Evolutionary conservation across 2,329 filamentous ascomycete genomes (phyloP), one percentile per base, ranked within the genome.

Genomic region (Beauveria pseudobassiana): DNA sequence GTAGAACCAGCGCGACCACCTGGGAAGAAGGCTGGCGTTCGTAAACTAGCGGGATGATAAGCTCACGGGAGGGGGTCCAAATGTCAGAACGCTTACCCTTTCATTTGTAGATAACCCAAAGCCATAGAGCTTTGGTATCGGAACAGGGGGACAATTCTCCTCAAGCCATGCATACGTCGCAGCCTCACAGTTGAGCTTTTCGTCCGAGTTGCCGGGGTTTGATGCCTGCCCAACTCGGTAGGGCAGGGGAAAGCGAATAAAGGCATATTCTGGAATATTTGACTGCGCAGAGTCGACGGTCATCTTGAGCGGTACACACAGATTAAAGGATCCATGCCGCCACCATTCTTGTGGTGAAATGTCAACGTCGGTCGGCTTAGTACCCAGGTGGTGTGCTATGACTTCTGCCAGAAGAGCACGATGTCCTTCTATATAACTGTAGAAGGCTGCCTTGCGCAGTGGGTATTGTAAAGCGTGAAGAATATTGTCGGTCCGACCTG

Each of bases 211-310:
- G 8, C 74, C 76, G 9, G 64, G 64, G 18, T 73, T 3, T 20
- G 49, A 61, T n/a, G 59, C 61, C 58, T 78, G 76, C 16, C 75
- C 76, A 7, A 76, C 64, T 54, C 72, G 73, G 64, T 72, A 72
- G 34, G 71, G 72, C 63, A 74, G 62, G 57, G 74, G 68, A 58
- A 72, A 69, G 28, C 69, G 67, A 49, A 73, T 64, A 14, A 70
- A 61, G n/a, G 20, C 52, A 56, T 30, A 9, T 0, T 34, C 12
- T 1, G 48, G 57, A 0, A 28, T 16, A 30, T 10, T 68, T 64
- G 63, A 30, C 18, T 16, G 48, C 55, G 9, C 34, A 34, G 0
- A 6, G 26, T 16, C 14, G 22, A 5, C 24, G 67, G 62, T 45
- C 20, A 68, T 60, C 14, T 52, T 53, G 40, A 74, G 58, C 10